phyloP scores from a whole-genome alignment of 129 eudicot species.

The Daucus carota region DH1_v3.0 NC_030381.2:42364501-42365000 shows the following conservation, averaged over 20 bases:
- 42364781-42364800: slow-evolving; percentile 68
- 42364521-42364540: slow-evolving; percentile 58
- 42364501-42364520: slow-evolving; percentile 44
- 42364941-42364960: slow-evolving; percentile 63
- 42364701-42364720: slow-evolving; percentile 52
- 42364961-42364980: slow-evolving; percentile 59
- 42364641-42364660: slow-evolving; percentile 79
- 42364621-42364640: slow-evolving; percentile 68
- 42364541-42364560: slow-evolving; percentile 83
- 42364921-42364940: slow-evolving; percentile 62
- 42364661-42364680: slow-evolving; percentile 83
- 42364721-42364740: slow-evolving; percentile 49
- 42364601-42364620: slow-evolving; percentile 57
- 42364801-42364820: slow-evolving; percentile 54
- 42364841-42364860: slow-evolving; percentile 62
- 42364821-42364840: slow-evolving; percentile 58
- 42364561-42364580: slow-evolving; percentile 45
- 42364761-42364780: slow-evolving; percentile 73
- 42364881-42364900: slow-evolving; percentile 69
- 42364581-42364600: slow-evolving; percentile 81
- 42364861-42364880: slow-evolving; percentile 58
- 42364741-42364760: slow-evolving; percentile 85
- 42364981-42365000: slow-evolving; percentile 37
- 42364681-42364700: slow-evolving; percentile 83
- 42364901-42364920: slow-evolving; percentile 65